These are phyloP conservation scores for Ceratocystiopsis brevicomis DNA, from an alignment of 2,329 filamentous ascomycete genomes.

Conservation along the genomic window DNA sequence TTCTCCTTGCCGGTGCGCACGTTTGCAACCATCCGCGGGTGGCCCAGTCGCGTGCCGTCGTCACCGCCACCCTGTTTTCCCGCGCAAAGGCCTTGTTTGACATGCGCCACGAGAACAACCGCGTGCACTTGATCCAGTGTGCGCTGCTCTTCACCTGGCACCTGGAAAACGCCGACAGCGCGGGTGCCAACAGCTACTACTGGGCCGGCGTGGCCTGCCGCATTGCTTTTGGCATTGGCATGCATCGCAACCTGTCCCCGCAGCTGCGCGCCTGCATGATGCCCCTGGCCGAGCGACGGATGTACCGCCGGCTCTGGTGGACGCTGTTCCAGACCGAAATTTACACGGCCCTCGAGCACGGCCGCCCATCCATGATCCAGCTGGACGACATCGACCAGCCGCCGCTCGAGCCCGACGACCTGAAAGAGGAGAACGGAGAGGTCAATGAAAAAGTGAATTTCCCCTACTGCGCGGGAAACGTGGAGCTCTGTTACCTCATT, in stretches of 20 bases:
- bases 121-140: background rate
- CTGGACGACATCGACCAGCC: constrained; percentile 32
- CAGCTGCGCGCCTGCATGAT: constrained; percentile 1
- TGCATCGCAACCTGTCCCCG: background rate
- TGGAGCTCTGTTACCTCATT: constrained; percentile 2
- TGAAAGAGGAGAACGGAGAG: constrained; percentile 11
- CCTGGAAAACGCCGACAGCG: background rate
- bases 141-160: background rate
- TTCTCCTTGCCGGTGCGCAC: background rate
- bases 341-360: constrained; percentile 21
- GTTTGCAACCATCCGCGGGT: background rate
- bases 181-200: background rate
- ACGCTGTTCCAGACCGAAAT: constrained; percentile 19
- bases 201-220: background rate
- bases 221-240: background rate
- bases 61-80: background rate
- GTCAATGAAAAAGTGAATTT: background rate
- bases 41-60: background rate
- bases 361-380: constrained; percentile 31
- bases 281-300: constrained; percentile 11
- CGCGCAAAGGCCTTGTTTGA: background rate
- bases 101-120: background rate
- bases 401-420: constrained; percentile 23
- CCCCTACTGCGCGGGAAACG: background rate
- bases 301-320: constrained; percentile 17